Evolutionary conservation across 495 filamentous ascomycete genomes (phyloP), one percentile per base, ranked within the genome.

Genomic region (Xylaria castorea): DNA sequence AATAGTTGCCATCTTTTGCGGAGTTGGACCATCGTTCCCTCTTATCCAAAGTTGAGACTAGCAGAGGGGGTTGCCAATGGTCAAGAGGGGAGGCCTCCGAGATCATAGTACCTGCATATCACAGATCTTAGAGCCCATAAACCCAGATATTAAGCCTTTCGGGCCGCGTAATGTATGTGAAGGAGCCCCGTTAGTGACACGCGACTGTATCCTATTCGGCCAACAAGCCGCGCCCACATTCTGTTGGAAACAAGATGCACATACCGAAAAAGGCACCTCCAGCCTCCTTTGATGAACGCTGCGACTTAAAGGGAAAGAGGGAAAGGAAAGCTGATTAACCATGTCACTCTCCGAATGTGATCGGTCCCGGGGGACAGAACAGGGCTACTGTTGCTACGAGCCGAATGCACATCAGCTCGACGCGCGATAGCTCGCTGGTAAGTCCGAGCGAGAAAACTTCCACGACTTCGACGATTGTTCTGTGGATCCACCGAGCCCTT

Each of bases 381-480:
- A 48, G 22, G 42, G 44, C 22, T 3, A 25, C 36, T 42, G 16
- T 57, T 38, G 46, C 46, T 65, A 48, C 42, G 25, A 53, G 64
- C 42, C 25, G 11, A 46, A 61, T 18, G 30, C 40, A 9, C 46
- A 50, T 27, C 38, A 40, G 22, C 57, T 32, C 42, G 42, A 42
- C 7, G 58, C 22, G 58, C 58, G 58, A 51, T 30, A 58, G 22
- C 30, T 65, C 16, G 48, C 36, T 55, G 42, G 22, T 32, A 57
- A n/a, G 34, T 20, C 44, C 58, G 50, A 48, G 50, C 20, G 36
- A 25, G 3, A 67, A 25, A 69, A 50, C 77, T 85, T 83, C 81
- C 71, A 81, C 77, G 76, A 70, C 71, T 84, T 84, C 81, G 77
- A 81, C 75, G 73, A 74, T 77, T 80, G 77, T 84, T 82, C 81